Evolutionary conservation across 1,284 basidiomycete genomes (phyloP), one percentile per base, ranked within the genome.

Genomic region (Cutaneotrichosporon mucoides): DNA sequence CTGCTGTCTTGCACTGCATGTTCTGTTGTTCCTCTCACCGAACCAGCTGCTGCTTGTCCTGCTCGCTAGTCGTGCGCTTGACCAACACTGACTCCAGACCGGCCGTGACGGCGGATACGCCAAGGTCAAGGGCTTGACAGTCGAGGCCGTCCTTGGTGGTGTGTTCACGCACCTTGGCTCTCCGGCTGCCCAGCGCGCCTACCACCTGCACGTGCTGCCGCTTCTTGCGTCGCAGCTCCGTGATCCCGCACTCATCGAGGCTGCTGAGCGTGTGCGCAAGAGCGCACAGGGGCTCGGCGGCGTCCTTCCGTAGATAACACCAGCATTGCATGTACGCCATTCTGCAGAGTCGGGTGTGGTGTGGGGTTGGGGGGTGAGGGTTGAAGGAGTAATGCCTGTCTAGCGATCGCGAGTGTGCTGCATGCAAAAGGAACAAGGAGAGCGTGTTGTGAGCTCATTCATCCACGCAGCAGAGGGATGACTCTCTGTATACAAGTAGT

Each of bases 161-260:
- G 66, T 76, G 33, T 76, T 71, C 59, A 68, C 69, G 37, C 68
- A 75, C 53, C 70, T 66, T 59, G 77, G 77, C 8, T 73, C 72
- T 45, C 71, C 76, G 4, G 76, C 76, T 5, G 76, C 76, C 3
- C 75, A 78, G 44, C 68, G 75, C 12, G 63, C 72, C n/a, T 79
- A 75, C 70, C 76, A 77, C 64, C 58, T 69, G 24, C 66, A 69
- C 48, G 53, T 78, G 38, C 64, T 79, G 37, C 77, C 76, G 7
- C 63, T 66, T 34, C 59, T 76, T 8, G 60, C 60, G 6, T 35
- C 50, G 16, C 76, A 77, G 59, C 60, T 78, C 45, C 60, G 66
- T 38, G 75, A 77, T 64, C 71, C 72, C 11, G 55, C 47, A 15
- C 62, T 77, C 44, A 62, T 65, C 8, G 72, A 75, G 49, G 66